A percentile compares a stretch with the other conserved stretches of the same genome.
Evolutionary conservation across 441 rosid species (phyloP).

Genomic region (Gossypium lobatum): DNA sequence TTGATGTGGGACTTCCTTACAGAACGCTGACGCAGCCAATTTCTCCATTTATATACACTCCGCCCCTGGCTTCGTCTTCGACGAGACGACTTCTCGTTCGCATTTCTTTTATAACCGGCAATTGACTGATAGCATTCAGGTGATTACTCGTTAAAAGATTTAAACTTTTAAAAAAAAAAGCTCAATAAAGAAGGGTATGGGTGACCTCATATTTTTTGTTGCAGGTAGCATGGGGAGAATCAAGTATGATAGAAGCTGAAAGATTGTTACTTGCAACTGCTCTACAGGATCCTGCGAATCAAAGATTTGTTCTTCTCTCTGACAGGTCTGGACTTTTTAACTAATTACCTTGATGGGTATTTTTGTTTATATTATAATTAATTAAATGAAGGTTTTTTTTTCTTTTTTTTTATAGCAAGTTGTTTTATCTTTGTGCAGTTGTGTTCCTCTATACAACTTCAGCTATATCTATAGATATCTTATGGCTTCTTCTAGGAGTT

Average conservation of each 20-base stretch:
- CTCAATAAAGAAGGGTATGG: neutral
- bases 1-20: slow-evolving; percentile 6
- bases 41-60: slow-evolving; percentile 80
- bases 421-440: slow-evolving; percentile 46
- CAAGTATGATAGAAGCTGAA: slow-evolving; percentile 89
- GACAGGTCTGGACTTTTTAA: slow-evolving; percentile 53
- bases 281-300: slow-evolving; percentile 72
- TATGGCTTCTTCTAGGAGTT: slow-evolving; percentile 77
- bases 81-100: slow-evolving; percentile 63
- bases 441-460: slow-evolving; percentile 61
- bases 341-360: neutral
- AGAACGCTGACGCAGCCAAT: slow-evolving; percentile 56
- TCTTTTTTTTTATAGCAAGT: neutral
- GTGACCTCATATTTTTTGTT: neutral
- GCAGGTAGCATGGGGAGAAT: slow-evolving; percentile 87
- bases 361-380: neutral
- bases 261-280: slow-evolving; percentile 71
- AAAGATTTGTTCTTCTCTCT: slow-evolving; percentile 85
- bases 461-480: slow-evolving; percentile 71
- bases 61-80: slow-evolving; percentile 67
- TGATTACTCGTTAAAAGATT: slow-evolving; percentile 7
- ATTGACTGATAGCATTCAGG: slow-evolving; percentile 65
- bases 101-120: slow-evolving; percentile 67
- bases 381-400: neutral
- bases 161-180: neutral